These are phyloP conservation scores for Aegilops sharonensis DNA, from an alignment of 176 grass and related monocot species.

Conservation along the genomic window DNA sequence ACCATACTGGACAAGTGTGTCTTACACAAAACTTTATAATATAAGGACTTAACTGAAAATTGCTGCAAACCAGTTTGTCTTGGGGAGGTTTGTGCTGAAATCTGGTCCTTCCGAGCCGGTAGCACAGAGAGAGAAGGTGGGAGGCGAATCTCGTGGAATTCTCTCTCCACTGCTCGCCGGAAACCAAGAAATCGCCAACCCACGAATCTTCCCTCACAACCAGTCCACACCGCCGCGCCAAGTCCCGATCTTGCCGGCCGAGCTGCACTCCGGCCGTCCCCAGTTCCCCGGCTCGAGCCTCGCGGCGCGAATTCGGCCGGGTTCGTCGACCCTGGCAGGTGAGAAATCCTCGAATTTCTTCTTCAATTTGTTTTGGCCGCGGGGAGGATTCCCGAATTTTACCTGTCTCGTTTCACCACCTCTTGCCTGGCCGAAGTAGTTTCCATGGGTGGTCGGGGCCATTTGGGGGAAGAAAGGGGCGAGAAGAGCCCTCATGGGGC, in stretches of 20 bases:
- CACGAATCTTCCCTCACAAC: background rate
- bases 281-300: background rate
- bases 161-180: background rate
- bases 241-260: constrained; percentile 23
- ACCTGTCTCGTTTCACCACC: background rate
- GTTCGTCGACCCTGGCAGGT: constrained; percentile 19
- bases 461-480: background rate
- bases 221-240: background rate
- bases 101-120: constrained; percentile 10
- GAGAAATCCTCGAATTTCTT: background rate
- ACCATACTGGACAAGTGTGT: background rate
- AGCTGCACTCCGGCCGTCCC: background rate
- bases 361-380: background rate
- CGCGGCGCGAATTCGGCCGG: background rate
- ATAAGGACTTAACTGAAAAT: background rate
- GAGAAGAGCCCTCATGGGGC: background rate
- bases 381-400: background rate
- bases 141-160: constrained; percentile 34
- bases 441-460: background rate
- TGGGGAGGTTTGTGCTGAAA: constrained; percentile 1
- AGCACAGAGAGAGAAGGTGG: background rate
- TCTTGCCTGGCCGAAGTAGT: background rate
- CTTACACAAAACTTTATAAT: background rate
- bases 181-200: constrained; percentile 8
- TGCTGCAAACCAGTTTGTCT: background rate